Conservation (phyloP, 2,329 filamentous ascomycete species). For the Trichoderma sp. region DNA sequence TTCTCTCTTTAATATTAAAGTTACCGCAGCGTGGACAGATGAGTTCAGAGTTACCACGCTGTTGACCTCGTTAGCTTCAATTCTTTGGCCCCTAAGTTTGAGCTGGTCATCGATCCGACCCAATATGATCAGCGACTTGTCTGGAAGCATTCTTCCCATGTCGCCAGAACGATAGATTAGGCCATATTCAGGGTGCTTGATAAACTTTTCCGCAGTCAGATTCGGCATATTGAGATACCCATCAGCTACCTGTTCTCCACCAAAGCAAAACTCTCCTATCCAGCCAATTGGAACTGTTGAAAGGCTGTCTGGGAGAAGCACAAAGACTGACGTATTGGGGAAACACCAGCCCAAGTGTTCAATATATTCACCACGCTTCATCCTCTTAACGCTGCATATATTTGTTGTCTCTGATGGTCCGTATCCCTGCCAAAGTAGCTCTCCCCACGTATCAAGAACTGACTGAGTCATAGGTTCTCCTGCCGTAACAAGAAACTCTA, state of each 20-base stretch:
- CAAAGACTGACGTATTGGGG: conserved; percentile 74
- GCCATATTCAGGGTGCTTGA: conserved; percentile 69
- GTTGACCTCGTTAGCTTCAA: conserved; percentile 79
- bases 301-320: conserved; percentile 54
- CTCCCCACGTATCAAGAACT: conserved; percentile 71
- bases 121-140: conserved; percentile 73
- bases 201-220: conserved; percentile 67
- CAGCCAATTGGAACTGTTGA: conserved; percentile 68
- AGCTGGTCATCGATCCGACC: conserved; percentile 79
- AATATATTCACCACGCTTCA: conserved; percentile 61
- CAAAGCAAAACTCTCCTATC: conserved; percentile 84
- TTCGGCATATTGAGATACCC: conserved; percentile 72
- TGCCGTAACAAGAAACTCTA: conserved; percentile 77
- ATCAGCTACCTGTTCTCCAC: conserved; percentile 76
- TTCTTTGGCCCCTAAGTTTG: conserved; percentile 78
- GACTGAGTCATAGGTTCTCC: conserved; percentile 78
- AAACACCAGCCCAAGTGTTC: conserved; percentile 79
- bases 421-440: conserved; percentile 76
- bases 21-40: conserved; percentile 64
- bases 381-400: conserved; percentile 75
- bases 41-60: conserved; percentile 58
- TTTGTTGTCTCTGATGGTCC: conserved; percentile 87
- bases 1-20: conserved; percentile 57
- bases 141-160: conserved; percentile 74
- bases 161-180: conserved; percentile 83